Conservation (phyloP, 768 basidiomycete species). For the Lentinula lateritia region DNA sequence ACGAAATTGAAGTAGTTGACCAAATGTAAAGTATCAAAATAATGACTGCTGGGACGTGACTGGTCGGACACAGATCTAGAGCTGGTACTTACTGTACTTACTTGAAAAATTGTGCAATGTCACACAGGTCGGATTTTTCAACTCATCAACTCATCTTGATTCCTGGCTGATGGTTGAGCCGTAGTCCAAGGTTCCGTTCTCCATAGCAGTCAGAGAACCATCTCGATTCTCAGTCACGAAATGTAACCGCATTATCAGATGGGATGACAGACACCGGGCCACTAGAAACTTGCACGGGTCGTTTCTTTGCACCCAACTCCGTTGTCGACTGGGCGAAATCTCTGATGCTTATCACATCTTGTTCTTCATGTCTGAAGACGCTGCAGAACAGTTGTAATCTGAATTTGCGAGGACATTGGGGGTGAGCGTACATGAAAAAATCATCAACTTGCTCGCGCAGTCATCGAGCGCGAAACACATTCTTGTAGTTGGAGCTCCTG, state of each 20-base stretch:
- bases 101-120: no score
- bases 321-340: neutral
- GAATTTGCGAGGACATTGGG: constrained; percentile 18
- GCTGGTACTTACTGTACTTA: no score
- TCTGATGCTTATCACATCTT: constrained; percentile 24
- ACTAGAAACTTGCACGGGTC: neutral
- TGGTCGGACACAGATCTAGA: no score
- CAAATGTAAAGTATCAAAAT: no score
- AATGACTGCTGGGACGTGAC: no score
- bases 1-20: no score
- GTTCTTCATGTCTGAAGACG: constrained; percentile 28
- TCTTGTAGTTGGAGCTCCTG: no score
- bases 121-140: no score
- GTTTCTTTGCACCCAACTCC: constrained; percentile 16
- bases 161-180: no score
- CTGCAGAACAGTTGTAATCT: neutral
- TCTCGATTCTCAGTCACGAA: neutral
- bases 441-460: constrained; percentile 25
- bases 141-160: no score
- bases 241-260: neutral
- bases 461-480: no score
- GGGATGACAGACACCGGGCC: no score
- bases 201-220: neutral
- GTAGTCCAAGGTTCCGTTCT: neutral
- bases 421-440: constrained; percentile 38